These are phyloP conservation scores for Arachnopeziza araneosa DNA, from an alignment of 2,329 filamentous ascomycete genomes.

Conservation along the genomic window DNA sequence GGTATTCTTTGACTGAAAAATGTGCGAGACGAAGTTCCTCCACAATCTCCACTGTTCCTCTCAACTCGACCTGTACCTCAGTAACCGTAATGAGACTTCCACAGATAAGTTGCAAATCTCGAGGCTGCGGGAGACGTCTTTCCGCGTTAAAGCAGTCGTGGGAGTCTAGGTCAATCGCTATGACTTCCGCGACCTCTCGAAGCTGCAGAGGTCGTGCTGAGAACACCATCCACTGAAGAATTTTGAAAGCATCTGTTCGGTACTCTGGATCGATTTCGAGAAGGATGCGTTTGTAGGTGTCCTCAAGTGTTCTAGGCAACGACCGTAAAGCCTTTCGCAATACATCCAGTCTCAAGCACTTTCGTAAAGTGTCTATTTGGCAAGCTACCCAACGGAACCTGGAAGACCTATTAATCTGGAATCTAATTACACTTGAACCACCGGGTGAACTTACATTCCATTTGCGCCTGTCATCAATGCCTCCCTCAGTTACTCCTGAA, in stretches of 20 bases:
- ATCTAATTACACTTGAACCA: not conserved
- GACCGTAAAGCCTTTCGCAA: not conserved
- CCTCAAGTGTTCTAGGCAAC: slow-evolving; percentile 5
- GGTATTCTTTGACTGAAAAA: not conserved
- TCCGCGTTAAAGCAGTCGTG: not conserved
- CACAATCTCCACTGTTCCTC: not conserved
- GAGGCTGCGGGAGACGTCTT: not conserved
- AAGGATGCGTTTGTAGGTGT: slow-evolving; percentile 6
- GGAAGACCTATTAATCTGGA: not conserved
- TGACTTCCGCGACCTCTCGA: not conserved
- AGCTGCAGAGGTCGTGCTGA: not conserved
- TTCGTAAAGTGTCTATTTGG: not conserved
- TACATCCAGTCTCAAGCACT: not conserved
- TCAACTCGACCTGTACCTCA: not conserved
- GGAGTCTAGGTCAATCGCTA: not conserved
- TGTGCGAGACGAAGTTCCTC: not conserved
- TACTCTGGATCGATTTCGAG: not conserved
- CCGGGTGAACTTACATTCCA: not conserved
- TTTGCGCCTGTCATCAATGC: not conserved
- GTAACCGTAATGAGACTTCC: not conserved
- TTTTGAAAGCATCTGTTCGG: not conserved
- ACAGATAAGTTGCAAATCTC: not conserved
- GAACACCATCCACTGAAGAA: not conserved
- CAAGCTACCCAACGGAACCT: not conserved
- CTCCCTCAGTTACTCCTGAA: not conserved